These are phyloP conservation scores for Mortierella polycephala DNA, from an alignment of 371 early-diverging fungal genomes.

Conservation along the genomic window DNA sequence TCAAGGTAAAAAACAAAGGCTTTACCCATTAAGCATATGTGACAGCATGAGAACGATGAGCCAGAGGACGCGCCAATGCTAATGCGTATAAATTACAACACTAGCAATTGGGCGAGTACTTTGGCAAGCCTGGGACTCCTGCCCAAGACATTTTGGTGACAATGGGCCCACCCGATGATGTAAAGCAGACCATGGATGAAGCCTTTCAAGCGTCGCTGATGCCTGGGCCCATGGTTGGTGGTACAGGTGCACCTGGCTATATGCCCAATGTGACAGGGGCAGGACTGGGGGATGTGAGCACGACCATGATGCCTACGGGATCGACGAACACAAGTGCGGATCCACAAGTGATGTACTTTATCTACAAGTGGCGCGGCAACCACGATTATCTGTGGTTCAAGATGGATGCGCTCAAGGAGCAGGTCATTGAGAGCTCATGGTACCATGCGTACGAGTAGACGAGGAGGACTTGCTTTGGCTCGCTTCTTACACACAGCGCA, in stretches of 20 bases:
- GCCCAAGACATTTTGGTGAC: slow-evolving; percentile 56
- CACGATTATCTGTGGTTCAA: slow-evolving; percentile 74
- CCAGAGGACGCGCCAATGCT: neutral
- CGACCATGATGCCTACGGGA: slow-evolving; percentile 50
- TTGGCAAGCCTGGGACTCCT: slow-evolving; percentile 59
- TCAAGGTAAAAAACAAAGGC: slow-evolving; percentile 54
- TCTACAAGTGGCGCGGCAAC: slow-evolving; percentile 73
- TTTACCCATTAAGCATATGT: neutral
- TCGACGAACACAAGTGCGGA: neutral
- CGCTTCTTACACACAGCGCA: too few species aligned
- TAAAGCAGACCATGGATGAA: slow-evolving; percentile 54
- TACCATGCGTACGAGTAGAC: slow-evolving; percentile 56
- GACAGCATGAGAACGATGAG: neutral
- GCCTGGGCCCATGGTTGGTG: slow-evolving; percentile 55
- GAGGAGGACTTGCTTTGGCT: neutral
- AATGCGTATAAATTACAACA: neutral
- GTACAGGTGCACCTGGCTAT: neutral
- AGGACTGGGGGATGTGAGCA: slow-evolving; percentile 30
- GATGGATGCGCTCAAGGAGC: slow-evolving; percentile 60
- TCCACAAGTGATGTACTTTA: slow-evolving; percentile 54
- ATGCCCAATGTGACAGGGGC: slow-evolving; percentile 12
- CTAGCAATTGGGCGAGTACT: slow-evolving; percentile 57
- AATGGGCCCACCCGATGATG: slow-evolving; percentile 68
- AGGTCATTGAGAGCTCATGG: slow-evolving; percentile 61
- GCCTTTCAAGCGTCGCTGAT: slow-evolving; percentile 47